Percentiles rank a stretch among this genome's conserved stretches.
phyloP scores from a whole-genome alignment of 768 basidiomycete genomes.

The Cytidiella melzeri region DNA sequence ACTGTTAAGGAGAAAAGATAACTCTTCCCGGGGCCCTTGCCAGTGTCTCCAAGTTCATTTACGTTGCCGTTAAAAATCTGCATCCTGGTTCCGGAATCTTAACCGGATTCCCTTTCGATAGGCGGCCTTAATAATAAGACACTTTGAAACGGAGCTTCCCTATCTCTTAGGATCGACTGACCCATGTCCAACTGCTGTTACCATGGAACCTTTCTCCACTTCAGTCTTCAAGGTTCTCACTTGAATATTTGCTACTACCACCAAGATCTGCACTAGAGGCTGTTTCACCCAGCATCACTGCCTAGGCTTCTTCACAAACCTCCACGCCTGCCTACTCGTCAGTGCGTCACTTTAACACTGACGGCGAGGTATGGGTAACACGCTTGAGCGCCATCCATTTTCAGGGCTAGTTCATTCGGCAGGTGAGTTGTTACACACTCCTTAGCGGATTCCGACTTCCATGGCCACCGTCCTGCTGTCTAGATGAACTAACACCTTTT shows the following conservation, averaged over 20 bases:
- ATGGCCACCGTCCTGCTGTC: slow-evolving; percentile 87
- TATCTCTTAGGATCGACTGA: slow-evolving; percentile 81
- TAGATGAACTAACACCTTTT: slow-evolving; percentile 83
- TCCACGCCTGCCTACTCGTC: slow-evolving; percentile 76
- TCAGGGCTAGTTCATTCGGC: slow-evolving; percentile 88
- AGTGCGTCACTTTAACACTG: slow-evolving; percentile 63
- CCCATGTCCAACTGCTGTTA: slow-evolving; percentile 85
- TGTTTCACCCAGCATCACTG: slow-evolving; percentile 67
- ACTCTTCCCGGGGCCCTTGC: slow-evolving; percentile 72
- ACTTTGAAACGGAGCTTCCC: slow-evolving; percentile 70
- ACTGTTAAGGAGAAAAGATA: slow-evolving; percentile 75
- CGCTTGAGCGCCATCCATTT: slow-evolving; percentile 88
- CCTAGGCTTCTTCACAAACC: slow-evolving; percentile 76
- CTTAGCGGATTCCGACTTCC: slow-evolving; percentile 83
- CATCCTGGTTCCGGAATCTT: slow-evolving; percentile 75
- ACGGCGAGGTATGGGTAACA: slow-evolving; percentile 82
- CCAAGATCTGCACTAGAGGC: slow-evolving; percentile 85
- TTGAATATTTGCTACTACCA: slow-evolving; percentile 88
- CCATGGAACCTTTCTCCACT: slow-evolving; percentile 86
- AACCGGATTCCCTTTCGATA: slow-evolving; percentile 77
- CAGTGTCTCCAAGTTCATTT: slow-evolving; percentile 56
- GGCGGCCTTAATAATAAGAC: slow-evolving; percentile 54
- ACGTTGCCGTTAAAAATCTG: slow-evolving; percentile 64
- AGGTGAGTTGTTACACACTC: slow-evolving; percentile 88
- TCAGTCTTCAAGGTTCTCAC: slow-evolving; percentile 83